These are phyloP conservation scores for Cladosporium halotolerans DNA, from an alignment of 2,329 filamentous ascomycete species.

Conservation along the genomic window DNA sequence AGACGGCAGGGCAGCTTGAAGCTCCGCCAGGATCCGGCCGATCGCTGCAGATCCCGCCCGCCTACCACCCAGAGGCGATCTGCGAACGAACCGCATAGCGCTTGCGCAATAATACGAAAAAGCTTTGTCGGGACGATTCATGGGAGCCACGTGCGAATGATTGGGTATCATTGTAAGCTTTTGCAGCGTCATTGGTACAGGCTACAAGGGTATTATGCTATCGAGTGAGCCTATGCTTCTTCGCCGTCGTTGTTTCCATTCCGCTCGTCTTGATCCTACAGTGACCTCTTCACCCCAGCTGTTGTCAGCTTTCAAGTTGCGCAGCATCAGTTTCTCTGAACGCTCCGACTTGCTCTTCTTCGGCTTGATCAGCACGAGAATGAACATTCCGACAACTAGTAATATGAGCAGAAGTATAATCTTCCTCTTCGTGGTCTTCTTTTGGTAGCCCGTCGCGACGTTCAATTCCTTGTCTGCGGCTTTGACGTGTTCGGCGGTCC, in stretches of 20 bases:
- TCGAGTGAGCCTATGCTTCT: conserved; percentile 4
- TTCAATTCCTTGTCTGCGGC: conserved; percentile 87
- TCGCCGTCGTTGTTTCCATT: conserved; percentile 22
- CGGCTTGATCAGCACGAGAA: conserved; percentile 74
- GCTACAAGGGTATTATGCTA: conserved; percentile 6
- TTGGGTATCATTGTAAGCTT: too few relatives aligned
- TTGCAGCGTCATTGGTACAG: not conserved
- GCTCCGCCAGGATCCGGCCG: conserved; percentile 10
- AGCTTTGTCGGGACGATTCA: not conserved
- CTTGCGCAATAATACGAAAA: not conserved
- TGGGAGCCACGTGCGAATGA: too few relatives aligned
- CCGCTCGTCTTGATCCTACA: conserved; percentile 12
- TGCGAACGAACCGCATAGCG: not conserved
- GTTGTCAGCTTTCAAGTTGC: not conserved
- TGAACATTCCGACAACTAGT: conserved; percentile 79
- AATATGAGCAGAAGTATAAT: conserved; percentile 83
- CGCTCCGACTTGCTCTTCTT: conserved; percentile 37
- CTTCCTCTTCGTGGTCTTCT: conserved; percentile 81
- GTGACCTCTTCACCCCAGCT: not conserved
- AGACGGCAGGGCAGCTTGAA: conserved; percentile 5
- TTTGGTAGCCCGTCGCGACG: conserved; percentile 82
- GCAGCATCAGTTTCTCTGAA: not conserved
- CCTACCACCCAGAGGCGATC: not conserved
- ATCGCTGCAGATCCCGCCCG: conserved; percentile 1
- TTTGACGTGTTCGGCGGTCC: conserved; percentile 90